Conservation (phyloP, 2,329 filamentous ascomycete species). For the Taxawa tesnikishii region DNA sequence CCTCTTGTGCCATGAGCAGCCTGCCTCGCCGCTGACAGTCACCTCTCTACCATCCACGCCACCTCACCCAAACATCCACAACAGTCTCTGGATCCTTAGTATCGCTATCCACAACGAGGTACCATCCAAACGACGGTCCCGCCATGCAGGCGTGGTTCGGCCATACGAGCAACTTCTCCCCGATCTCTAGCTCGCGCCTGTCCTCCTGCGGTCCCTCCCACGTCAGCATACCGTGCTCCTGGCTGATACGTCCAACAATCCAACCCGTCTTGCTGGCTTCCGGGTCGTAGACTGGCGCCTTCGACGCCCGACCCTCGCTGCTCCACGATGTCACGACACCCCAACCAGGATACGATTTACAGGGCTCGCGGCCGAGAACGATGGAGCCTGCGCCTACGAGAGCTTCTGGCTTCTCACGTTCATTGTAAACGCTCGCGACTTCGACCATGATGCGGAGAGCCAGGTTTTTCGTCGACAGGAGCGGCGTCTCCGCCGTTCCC, state of each 20-base stretch:
- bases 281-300: conserved; percentile 19
- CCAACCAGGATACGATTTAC: conserved; percentile 59
- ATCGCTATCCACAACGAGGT: conserved; percentile 57
- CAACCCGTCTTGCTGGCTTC: conserved; percentile 38
- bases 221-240: conserved; percentile 64
- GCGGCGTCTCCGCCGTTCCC: conserved; percentile 12
- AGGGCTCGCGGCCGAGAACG: conserved; percentile 61
- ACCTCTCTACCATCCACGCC: conserved; percentile 53
- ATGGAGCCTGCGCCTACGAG: conserved; percentile 58
- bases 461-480: conserved; percentile 41
- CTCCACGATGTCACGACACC: conserved; percentile 53
- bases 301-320: conserved; percentile 13
- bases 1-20: too few species aligned
- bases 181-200: conserved; percentile 41
- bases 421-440: conserved; percentile 55
- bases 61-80: conserved; percentile 60
- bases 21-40: too few species aligned
- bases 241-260: conserved; percentile 60
- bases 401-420: conserved; percentile 49
- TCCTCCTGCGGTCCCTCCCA: conserved; percentile 39
- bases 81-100: conserved; percentile 48
- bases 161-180: conserved; percentile 59
- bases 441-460: conserved; percentile 60
- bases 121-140: conserved; percentile 58
- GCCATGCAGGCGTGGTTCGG: conserved; percentile 75